Evolutionary conservation across 2,329 filamentous ascomycete genomes (phyloP).

Genomic region (Eutypa lata): DNA sequence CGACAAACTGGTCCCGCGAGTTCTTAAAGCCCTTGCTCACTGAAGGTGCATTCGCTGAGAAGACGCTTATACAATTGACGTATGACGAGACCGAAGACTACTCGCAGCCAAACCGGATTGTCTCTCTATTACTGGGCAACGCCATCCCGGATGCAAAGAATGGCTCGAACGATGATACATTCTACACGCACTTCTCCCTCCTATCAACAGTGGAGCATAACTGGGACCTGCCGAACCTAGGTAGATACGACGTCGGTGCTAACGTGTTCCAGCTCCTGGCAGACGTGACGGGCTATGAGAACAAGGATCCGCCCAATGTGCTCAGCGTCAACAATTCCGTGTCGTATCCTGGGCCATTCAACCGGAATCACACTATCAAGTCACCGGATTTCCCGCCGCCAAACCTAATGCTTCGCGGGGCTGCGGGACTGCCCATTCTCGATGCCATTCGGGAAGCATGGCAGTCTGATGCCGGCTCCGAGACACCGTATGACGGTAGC

Average conservation of each 20-base stretch:
- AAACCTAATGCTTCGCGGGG: constrained; percentile 40
- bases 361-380: constrained; percentile 30
- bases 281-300: constrained; percentile 53
- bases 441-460: constrained; percentile 30
- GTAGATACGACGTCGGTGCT: constrained; percentile 29
- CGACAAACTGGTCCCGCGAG: constrained; percentile 62
- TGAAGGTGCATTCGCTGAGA: constrained; percentile 67
- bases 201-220: constrained; percentile 60
- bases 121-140: constrained; percentile 69
- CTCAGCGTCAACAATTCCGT: constrained; percentile 35
- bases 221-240: constrained; percentile 56
- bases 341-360: constrained; percentile 40
- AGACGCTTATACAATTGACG: constrained; percentile 71
- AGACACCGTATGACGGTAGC: constrained; percentile 45
- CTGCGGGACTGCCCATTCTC: constrained; percentile 38
- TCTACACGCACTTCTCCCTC: constrained; percentile 60
- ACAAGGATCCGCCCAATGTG: constrained; percentile 34
- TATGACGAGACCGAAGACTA: constrained; percentile 79
- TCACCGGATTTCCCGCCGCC: constrained; percentile 34
- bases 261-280: constrained; percentile 61
- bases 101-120: constrained; percentile 63
- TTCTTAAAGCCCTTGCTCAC: constrained; percentile 69
- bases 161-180: constrained; percentile 66
- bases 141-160: constrained; percentile 61
- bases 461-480: constrained; percentile 19